Percentiles rank a stretch among this genome's conserved stretches.
phyloP scores from a whole-genome alignment of 1,139 yeast genomes.

The Scheffersomyces titani region DNA sequence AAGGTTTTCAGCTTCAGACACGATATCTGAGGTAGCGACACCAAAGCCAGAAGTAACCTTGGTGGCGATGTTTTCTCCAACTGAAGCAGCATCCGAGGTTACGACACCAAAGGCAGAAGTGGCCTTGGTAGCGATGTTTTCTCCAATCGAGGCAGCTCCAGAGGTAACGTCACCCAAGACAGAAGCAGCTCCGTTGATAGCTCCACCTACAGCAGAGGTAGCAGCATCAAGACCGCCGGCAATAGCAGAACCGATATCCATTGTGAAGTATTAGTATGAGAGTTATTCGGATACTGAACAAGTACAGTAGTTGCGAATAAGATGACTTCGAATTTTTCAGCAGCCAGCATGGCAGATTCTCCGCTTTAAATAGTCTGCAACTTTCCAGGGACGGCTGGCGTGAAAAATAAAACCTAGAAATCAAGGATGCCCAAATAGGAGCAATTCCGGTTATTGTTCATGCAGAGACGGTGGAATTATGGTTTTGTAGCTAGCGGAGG shows the following conservation, averaged over 20 bases:
- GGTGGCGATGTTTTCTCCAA: no score
- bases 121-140: slow-evolving; percentile 11
- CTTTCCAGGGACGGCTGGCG: not conserved
- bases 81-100: slow-evolving; percentile 2
- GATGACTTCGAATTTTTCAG: not conserved
- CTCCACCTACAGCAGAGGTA: slow-evolving; percentile 11
- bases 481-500: not conserved
- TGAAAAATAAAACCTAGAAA: not conserved
- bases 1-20: slow-evolving; percentile 1
- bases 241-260: slow-evolving; percentile 4
- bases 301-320: not conserved
- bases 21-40: no score
- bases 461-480: not conserved
- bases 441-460: not conserved
- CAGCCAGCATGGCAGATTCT: not conserved
- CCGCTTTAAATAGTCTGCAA: not conserved
- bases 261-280: not conserved
- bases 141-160: slow-evolving; percentile 12
- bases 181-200: slow-evolving; percentile 9
- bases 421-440: not conserved
- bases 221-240: slow-evolving; percentile 3
- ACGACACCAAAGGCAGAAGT: slow-evolving; percentile 10
- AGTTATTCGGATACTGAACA: not conserved
- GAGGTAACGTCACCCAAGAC: slow-evolving; percentile 8
- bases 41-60: slow-evolving; percentile 10